These are phyloP conservation scores for Zopfia rhizophila DNA, from an alignment of 2,329 filamentous ascomycete genomes.

Conservation along the genomic window DNA sequence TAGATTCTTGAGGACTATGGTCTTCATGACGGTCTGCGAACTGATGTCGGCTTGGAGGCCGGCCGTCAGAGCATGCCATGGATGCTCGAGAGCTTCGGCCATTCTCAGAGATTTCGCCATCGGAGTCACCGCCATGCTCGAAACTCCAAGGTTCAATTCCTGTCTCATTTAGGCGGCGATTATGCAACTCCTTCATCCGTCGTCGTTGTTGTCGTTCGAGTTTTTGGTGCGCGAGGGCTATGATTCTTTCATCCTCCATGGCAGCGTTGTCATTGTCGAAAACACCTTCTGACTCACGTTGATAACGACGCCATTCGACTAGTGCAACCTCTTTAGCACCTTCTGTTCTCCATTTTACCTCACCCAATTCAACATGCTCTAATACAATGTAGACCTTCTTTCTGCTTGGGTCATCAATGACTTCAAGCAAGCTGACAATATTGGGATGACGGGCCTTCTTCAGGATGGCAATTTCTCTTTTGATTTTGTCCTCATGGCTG, in stretches of 20 bases:
- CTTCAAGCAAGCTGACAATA: constrained; percentile 92
- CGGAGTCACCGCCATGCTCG: constrained; percentile 75
- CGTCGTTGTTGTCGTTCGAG: constrained; percentile 58
- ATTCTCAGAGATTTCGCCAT: constrained; percentile 58
- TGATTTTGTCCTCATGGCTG: constrained; percentile 83
- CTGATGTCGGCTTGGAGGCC: constrained; percentile 28
- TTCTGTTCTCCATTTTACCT: constrained; percentile 93
- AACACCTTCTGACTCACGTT: constrained; percentile 70
- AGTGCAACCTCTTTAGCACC: constrained; percentile 84
- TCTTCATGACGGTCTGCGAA: constrained; percentile 33
- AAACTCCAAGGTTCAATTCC: constrained; percentile 82
- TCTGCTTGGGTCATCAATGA: constrained; percentile 94
- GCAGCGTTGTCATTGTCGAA: constrained; percentile 55
- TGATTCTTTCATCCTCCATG: constrained; percentile 57
- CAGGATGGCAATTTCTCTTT: constrained; percentile 95
- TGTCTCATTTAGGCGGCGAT: constrained; percentile 38
- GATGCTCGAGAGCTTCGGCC: constrained; percentile 40
- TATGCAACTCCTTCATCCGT: constrained; percentile 48
- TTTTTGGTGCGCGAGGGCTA: constrained; percentile 43
- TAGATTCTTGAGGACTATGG: constrained; percentile 31
- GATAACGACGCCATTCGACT: constrained; percentile 82
- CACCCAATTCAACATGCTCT: constrained; percentile 92
- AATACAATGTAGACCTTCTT: constrained; percentile 99
- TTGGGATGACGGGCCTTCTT: constrained; percentile 99
- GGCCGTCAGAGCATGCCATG: constrained; percentile 26